Evolutionary conservation across 2,329 filamentous ascomycete species (phyloP).

Genomic region (Leptographium lundbergii): DNA sequence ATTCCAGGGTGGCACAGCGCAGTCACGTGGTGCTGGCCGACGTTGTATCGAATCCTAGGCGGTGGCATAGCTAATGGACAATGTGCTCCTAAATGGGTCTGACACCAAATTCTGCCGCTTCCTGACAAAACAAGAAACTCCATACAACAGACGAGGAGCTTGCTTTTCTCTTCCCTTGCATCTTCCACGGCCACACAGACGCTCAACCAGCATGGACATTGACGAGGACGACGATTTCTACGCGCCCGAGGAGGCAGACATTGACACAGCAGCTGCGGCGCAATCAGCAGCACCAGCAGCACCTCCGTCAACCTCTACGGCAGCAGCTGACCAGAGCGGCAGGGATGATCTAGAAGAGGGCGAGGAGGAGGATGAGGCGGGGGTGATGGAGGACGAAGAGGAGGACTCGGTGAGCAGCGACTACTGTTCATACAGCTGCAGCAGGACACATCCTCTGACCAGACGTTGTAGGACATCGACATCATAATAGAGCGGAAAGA

Average conservation of each 20-base stretch:
- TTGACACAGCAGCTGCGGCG: slow-evolving; percentile 17
- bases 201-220: slow-evolving; percentile 42
- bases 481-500: slow-evolving; percentile 58
- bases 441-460: neutral
- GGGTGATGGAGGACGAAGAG: slow-evolving; percentile 49
- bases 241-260: slow-evolving; percentile 42
- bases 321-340: slow-evolving; percentile 18
- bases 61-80: neutral
- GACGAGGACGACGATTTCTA: slow-evolving; percentile 60
- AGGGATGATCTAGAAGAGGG: slow-evolving; percentile 49
- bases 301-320: neutral
- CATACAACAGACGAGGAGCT: neutral
- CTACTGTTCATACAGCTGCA: neutral
- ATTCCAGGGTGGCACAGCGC: neutral
- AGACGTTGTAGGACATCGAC: slow-evolving; percentile 43
- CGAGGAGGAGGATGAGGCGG: slow-evolving; percentile 50
- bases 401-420: slow-evolving; percentile 34
- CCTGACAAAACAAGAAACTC: neutral
- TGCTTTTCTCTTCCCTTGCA: neutral
- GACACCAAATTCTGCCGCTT: neutral
- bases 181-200: neutral
- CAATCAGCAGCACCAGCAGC: slow-evolving; percentile 9
- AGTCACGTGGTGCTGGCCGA: neutral
- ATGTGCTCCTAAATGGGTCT: too few relatives aligned
- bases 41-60: neutral